phyloP scores from a whole-genome alignment of 1,139 yeast genomes.

The Saccharomyces pastorianus region DNA sequence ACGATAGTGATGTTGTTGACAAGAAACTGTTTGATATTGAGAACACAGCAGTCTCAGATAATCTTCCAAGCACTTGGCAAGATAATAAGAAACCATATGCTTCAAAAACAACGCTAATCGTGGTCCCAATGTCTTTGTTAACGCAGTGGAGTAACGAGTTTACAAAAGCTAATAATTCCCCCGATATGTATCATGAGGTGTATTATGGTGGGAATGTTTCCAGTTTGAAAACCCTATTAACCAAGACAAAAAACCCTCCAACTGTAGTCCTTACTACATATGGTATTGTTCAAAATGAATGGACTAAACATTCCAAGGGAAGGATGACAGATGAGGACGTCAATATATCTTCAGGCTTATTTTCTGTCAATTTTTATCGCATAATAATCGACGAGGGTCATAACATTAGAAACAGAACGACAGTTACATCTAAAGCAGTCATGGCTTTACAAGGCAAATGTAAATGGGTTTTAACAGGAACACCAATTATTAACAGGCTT shows the following conservation, averaged over 20 bases:
- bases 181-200: slow-evolving; percentile 41
- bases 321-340: slow-evolving; percentile 2
- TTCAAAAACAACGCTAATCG: slow-evolving; percentile 60
- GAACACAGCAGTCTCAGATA: background rate
- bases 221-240: slow-evolving; percentile 35
- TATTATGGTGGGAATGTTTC: slow-evolving; percentile 67
- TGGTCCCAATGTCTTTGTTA: slow-evolving; percentile 85
- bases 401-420: slow-evolving; percentile 69
- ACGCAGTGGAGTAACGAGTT: slow-evolving; percentile 89
- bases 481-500: slow-evolving; percentile 82
- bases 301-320: slow-evolving; percentile 29
- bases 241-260: slow-evolving; percentile 42
- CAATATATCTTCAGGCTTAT: slow-evolving; percentile 43
- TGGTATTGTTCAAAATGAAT: slow-evolving; percentile 79
- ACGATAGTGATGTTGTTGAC: slow-evolving; percentile 32
- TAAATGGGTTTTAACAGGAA: slow-evolving; percentile 87
- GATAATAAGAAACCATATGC: slow-evolving; percentile 43
- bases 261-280: slow-evolving; percentile 78
- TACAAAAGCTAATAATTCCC: slow-evolving; percentile 46
- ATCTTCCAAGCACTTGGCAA: background rate
- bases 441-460: slow-evolving; percentile 56
- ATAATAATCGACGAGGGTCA: slow-evolving; percentile 90
- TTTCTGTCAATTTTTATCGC: slow-evolving; percentile 67
- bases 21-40: slow-evolving; percentile 7
- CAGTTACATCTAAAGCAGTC: slow-evolving; percentile 76